A percentile compares a stretch with the other conserved stretches of the same genome.
phyloP scores from a whole-genome alignment of 140 eudicot genomes.

The Cichorium intybus region DNA sequence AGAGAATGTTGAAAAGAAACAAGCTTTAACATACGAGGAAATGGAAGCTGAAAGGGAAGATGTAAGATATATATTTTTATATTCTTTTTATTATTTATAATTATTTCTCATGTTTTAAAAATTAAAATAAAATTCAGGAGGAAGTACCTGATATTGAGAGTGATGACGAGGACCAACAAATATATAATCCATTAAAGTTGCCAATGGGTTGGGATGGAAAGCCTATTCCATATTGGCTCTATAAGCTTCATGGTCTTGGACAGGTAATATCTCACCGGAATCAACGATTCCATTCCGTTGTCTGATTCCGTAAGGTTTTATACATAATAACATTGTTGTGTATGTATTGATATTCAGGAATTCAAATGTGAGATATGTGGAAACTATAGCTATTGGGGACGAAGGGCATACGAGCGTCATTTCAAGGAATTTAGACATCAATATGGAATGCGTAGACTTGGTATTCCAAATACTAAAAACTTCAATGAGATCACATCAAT shows the following conservation, averaged over 20 bases:
- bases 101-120: not conserved
- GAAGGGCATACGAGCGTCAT: slow-evolving; percentile 97
- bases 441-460: slow-evolving; percentile 98
- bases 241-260: slow-evolving; percentile 98
- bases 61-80: slow-evolving; percentile 28
- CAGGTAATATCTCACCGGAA: slow-evolving; percentile 47
- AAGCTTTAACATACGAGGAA: slow-evolving; percentile 86
- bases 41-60: slow-evolving; percentile 88
- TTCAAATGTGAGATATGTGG: slow-evolving; percentile 99
- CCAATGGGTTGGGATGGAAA: slow-evolving; percentile 99
- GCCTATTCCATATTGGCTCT: slow-evolving; percentile 98
- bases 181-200: slow-evolving; percentile 91
- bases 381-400: slow-evolving; percentile 95
- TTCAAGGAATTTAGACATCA: slow-evolving; percentile 97
- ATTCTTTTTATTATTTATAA: not conserved
- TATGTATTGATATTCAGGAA: no score
- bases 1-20: slow-evolving; percentile 85
- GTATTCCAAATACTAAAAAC: slow-evolving; percentile 96
- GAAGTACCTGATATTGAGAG: slow-evolving; percentile 89
- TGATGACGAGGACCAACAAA: slow-evolving; percentile 91
- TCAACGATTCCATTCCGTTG: not conserved
- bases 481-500: slow-evolving; percentile 92
- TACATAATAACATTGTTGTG: no score
- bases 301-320: no score
- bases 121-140: slow-evolving; percentile 52